Evolutionary conservation across 495 filamentous ascomycete species (phyloP), one percentile per base, ranked within the genome.

Genomic region (Penicillium goetzii): DNA sequence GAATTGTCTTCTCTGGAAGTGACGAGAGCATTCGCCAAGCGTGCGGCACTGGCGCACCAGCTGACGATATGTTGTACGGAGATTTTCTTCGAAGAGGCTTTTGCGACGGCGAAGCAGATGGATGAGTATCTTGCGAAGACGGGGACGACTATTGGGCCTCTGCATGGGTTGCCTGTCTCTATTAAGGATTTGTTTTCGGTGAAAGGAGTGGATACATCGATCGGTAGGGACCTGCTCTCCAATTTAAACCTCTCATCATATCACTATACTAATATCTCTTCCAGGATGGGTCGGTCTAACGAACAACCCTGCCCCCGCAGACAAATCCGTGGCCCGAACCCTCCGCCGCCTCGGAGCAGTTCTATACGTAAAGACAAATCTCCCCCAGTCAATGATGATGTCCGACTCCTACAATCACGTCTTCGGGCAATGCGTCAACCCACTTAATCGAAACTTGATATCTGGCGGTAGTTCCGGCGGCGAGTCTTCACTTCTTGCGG

Each of bases 141-240:
- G 4, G 75, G 77, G 0, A 79, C 78, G 50, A 74, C 80, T 6
- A 63, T 84, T 17, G 89, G 89, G 0, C 88, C 87, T 4, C 74
- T 92, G 0, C 89, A 92, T 61, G 89, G 89, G 19, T 61, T 92
- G 9, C 89, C 89, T 0, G 85, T 91, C 26, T 86, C 83, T 25
- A 80, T 90, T 11, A 92, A 92, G 72, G 89, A 91, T 69, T 80
- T 86, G 58, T 79, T 89, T 57, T 78, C 78, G 30, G 81, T 92
- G 28, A 78, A 86, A 65, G 86, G 81, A 4, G 72, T 85, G n/a
- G 76, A 80, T 64, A 79, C 78, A n/a, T 76, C 75, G 4, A 73
- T 80, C 61, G 79, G 77, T 80, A 69, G 32, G 68, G 59, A 38
- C 15, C 26, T 19, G 4, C 12, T 2, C 21, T 9, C 2, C 34